These are phyloP conservation scores for Barnettozyma hawaiiensis DNA, from an alignment of 1,139 yeast species.

Conservation along the genomic window DNA sequence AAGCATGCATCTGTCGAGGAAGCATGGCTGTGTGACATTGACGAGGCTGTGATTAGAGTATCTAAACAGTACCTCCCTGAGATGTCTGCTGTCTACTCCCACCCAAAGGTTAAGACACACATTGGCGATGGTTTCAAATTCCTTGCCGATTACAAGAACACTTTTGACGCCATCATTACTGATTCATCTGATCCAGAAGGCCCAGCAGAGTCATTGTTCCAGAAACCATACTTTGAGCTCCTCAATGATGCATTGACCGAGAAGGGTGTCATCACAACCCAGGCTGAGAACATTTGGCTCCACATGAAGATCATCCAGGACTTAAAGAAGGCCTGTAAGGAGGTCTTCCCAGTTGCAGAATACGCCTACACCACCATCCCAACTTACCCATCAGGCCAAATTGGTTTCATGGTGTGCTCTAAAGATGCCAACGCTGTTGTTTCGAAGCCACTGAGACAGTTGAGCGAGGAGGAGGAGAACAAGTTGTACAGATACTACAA, in stretches of 20 bases:
- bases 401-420: conserved; percentile 90
- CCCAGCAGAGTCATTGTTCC: conserved; percentile 87
- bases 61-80: conserved; percentile 80
- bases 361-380: conserved; percentile 88
- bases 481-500: conserved; percentile 74
- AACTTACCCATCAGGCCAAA: conserved; percentile 90
- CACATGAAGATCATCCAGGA: conserved; percentile 74
- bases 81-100: conserved; percentile 72
- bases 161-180: conserved; percentile 84
- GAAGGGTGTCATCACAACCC: conserved; percentile 86
- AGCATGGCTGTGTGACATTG: conserved; percentile 88
- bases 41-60: conserved; percentile 79
- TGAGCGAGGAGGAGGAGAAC: conserved; percentile 57
- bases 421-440: conserved; percentile 64
- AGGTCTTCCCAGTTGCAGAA: conserved; percentile 82
- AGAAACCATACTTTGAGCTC: conserved; percentile 77
- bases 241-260: conserved; percentile 74
- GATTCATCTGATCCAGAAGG: conserved; percentile 98
- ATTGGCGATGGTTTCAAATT: conserved; percentile 93
- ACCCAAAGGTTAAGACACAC: conserved; percentile 77
- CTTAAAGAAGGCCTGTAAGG: conserved; percentile 66
- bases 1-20: conserved; percentile 79
- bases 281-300: conserved; percentile 88
- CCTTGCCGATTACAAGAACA: conserved; percentile 63
- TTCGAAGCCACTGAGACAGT: conserved; percentile 59